Conservation (phyloP, 495 filamentous ascomycete genomes). For the Chlorociboria aeruginascens region DNA sequence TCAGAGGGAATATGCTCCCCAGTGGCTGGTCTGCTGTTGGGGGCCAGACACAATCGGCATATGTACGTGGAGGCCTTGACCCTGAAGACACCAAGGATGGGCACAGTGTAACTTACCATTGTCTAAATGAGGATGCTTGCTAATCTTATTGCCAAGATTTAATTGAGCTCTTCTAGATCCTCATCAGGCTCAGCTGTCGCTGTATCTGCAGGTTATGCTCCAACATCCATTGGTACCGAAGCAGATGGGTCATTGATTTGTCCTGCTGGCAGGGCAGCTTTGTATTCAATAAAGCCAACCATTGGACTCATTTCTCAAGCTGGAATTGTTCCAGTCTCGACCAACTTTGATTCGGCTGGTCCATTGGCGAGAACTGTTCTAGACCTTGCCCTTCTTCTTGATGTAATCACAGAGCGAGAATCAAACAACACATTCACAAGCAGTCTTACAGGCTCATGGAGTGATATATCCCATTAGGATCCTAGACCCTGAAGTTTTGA, state of each 20-base stretch:
- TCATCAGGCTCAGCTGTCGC: constrained; percentile 2
- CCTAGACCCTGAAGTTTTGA: background rate
- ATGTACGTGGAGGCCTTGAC: background rate
- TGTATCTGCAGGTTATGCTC: background rate
- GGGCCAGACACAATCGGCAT: background rate
- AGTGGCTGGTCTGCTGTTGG: too few relatives aligned
- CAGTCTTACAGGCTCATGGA: background rate
- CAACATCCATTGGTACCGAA: constrained; percentile 2
- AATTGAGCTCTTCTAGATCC: background rate
- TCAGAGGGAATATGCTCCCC: too few relatives aligned
- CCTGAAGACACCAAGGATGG: background rate
- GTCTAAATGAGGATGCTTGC: too few relatives aligned
- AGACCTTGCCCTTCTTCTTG: constrained; percentile 37
- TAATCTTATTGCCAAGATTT: background rate
- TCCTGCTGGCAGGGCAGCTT: background rate
- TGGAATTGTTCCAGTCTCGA: constrained; percentile 47
- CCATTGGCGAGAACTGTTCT: constrained; percentile 51
- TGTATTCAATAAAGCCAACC: constrained; percentile 22
- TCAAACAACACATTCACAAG: background rate
- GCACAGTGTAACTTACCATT: background rate
- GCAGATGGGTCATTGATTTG: constrained; percentile 1
- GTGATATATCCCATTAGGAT: background rate
- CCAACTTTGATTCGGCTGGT: constrained; percentile 52
- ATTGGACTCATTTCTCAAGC: constrained; percentile 48
- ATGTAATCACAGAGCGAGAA: background rate